Evolutionary conservation across 208 protist genomes (phyloP), one percentile per base, ranked within the genome.

Genomic region (Leptomonas seymouri): DNA sequence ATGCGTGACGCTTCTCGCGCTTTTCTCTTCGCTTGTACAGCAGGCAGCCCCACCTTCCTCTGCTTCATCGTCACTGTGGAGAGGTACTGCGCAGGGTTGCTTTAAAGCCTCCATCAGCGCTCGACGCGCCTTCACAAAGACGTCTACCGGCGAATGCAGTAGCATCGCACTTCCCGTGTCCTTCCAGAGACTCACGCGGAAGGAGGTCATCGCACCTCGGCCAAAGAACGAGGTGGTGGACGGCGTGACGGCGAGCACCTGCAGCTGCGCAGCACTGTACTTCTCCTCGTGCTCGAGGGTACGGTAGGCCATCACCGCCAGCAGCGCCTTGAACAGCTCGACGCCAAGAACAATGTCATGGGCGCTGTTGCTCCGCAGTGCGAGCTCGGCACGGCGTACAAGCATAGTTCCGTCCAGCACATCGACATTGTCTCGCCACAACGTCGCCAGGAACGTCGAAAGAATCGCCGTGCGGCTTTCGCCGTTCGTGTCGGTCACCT

Each of bases 231-330:
- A 81, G 30, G 85, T 90, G 0, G 67, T 69, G 12, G 74, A 67
- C 12, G 71, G 44, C 3, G 85, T 66, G 1, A 75, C 49, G 15
- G 81, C 49, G 3, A 90, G 75, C 16, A 83, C 85, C 70, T 74
- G 44, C 18, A 80, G 51, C 67, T 95, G 90, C 25, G 75, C 72
- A 18, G 65, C 65, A 60, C 57, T 89, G 57, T 84, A 90, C 70
- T 91, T 79, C 67, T 93, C 87, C 68, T 89, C 86, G 57, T 90
- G 76, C 73, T 93, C 87, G 18, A 84, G 68, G 8, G 60, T 82
- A 23, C 66, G 49, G 58, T 88, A 81, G 6, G 79, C 44, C 53
- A 90, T 67, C 28, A 90, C 75, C 31, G 76, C 62, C n/a, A 88
- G 48, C 20, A 95, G 57, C 5, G 85, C 71, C 45, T 82, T 81